Evolutionary conservation across 1,139 yeast genomes (phyloP).

Genomic region (Candida sp.): DNA sequence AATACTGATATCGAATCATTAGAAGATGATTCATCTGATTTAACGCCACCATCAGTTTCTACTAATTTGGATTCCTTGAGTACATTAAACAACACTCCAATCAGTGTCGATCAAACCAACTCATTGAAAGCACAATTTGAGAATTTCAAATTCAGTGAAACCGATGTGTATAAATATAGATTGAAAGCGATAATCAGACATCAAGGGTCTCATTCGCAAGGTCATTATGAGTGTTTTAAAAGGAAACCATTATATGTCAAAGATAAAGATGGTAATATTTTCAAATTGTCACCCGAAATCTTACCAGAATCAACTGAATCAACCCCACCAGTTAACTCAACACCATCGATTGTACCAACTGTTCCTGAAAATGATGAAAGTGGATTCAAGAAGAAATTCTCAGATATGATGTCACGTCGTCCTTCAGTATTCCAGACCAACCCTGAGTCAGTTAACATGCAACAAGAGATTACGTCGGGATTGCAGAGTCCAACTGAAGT

Average conservation of each 20-base stretch:
- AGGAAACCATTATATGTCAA: constrained; percentile 63
- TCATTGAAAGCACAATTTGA: constrained; percentile 37
- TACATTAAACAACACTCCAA: constrained; percentile 32
- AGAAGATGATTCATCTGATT: constrained; percentile 10
- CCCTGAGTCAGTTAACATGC: constrained; percentile 32
- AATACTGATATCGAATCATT: constrained; percentile 18
- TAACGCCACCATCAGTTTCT: constrained; percentile 8
- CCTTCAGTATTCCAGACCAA: constrained; percentile 40
- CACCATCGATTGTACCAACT: constrained; percentile 3
- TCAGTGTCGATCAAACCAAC: constrained; percentile 36
- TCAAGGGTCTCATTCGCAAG: constrained; percentile 84
- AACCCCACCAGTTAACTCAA: constrained; percentile 6
- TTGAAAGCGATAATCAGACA: constrained; percentile 78
- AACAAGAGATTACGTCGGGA: constrained; percentile 40
- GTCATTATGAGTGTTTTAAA: constrained; percentile 84
- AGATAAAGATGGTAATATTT: constrained; percentile 42
- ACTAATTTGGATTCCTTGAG: constrained; percentile 9
- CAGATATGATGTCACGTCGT: constrained; percentile 42
- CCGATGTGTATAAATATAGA: constrained; percentile 49
- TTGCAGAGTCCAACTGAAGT: constrained; percentile 44
- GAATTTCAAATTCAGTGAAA: constrained; percentile 40
- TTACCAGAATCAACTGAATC: constrained; percentile 22
- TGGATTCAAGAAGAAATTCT: constrained; percentile 33
- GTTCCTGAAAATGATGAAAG: constrained; percentile 10
- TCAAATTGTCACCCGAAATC: constrained; percentile 48